Percentiles rank a stretch among this genome's conserved stretches.
phyloP scores from a whole-genome alignment of 129 eudicot species.

The Pseudognaphalium luteoalbum region DNA sequence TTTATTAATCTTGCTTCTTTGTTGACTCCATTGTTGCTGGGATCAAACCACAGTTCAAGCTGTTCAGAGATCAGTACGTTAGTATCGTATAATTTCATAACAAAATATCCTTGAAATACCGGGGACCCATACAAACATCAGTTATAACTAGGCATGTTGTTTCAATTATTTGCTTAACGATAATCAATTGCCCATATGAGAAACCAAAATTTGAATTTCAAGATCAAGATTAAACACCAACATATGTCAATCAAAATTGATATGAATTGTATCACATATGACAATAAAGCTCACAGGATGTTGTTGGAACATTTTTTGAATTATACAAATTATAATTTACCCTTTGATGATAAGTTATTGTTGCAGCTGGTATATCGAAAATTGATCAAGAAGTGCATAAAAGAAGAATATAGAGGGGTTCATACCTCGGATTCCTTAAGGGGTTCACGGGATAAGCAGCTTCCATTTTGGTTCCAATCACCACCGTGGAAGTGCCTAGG shows the following conservation, averaged over 20 bases:
- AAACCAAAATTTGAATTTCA: not conserved
- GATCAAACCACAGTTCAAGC: constrained; percentile 98
- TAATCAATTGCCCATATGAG: not conserved
- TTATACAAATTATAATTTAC: too few species aligned
- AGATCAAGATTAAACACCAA: not conserved
- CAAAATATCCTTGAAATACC: not conserved
- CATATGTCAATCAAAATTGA: not conserved
- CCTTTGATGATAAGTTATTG: too few species aligned
- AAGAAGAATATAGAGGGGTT: not conserved
- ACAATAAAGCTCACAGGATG: too few species aligned
- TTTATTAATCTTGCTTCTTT: constrained; percentile 83
- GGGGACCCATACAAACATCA: not conserved
- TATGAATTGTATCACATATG: not conserved
- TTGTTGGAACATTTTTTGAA: too few species aligned
- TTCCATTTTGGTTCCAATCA: constrained; percentile 98
- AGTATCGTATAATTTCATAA: constrained; percentile 9
- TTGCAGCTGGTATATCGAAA: too few species aligned
- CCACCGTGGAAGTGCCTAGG: constrained; percentile 94
- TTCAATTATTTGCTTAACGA: not conserved
- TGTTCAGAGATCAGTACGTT: constrained; percentile 43
- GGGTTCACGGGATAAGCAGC: constrained; percentile 78
- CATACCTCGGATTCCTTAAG: constrained; percentile 72
- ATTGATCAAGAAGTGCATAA: not conserved
- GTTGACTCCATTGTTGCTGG: constrained; percentile 82
- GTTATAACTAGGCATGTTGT: not conserved